phyloP scores from a whole-genome alignment of 495 filamentous ascomycete genomes.

The Cladorrhinum samala region DNA sequence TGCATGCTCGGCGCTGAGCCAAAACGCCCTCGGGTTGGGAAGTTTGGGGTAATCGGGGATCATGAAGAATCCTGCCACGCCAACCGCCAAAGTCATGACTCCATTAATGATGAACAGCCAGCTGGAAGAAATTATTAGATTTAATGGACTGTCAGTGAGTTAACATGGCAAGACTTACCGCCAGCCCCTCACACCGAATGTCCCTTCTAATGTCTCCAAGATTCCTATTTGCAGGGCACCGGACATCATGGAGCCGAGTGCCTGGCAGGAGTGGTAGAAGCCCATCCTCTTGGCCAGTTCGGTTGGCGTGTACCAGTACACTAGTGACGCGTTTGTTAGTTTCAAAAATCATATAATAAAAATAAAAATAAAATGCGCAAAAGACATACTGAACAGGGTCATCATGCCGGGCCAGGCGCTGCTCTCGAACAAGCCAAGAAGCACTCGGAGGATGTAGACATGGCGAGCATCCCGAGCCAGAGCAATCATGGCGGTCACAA shows the following conservation, averaged over 20 bases:
- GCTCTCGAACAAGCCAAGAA: constrained; percentile 50
- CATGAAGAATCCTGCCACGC: constrained; percentile 42
- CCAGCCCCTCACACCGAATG: constrained; percentile 47
- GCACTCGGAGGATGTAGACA: constrained; percentile 40
- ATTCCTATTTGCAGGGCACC: constrained; percentile 50
- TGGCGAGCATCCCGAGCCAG: constrained; percentile 23
- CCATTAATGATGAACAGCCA: constrained; percentile 52
- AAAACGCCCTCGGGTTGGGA: constrained; percentile 33
- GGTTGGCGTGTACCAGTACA: constrained; percentile 35
- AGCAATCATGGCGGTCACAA: constrained; percentile 32
- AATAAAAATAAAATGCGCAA: too few relatives aligned
- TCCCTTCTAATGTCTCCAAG: constrained; percentile 43
- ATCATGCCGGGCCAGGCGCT: constrained; percentile 38
- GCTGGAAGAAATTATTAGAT: not conserved
- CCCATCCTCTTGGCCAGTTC: constrained; percentile 37
- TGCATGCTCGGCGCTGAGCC: constrained; percentile 28
- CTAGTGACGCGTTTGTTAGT: not conserved
- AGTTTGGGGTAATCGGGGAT: constrained; percentile 44
- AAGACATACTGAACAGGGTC: constrained; percentile 34
- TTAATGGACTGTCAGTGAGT: not conserved
- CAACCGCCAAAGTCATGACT: constrained; percentile 43
- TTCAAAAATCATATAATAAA: too few relatives aligned
- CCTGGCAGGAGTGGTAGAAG: constrained; percentile 41
- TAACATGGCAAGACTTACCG: constrained; percentile 19
- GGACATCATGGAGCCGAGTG: constrained; percentile 32